Base-by-base conservation (phyloP, 225 moss, liverwort and hornwort genomes). In the Takakia lepidozioides region DNA sequence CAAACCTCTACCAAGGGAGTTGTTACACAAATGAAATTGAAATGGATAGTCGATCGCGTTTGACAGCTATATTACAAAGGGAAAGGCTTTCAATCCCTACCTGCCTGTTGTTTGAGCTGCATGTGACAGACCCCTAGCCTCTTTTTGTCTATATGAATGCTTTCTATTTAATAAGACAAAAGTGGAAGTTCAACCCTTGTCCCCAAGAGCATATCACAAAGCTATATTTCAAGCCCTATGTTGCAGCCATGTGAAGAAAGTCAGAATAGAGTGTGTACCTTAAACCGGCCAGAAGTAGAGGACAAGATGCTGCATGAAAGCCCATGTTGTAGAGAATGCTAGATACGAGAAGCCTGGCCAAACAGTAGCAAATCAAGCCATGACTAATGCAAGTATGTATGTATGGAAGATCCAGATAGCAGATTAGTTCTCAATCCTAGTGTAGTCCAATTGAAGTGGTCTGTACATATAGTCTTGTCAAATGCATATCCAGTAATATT, bases 261-360 rank as follows among this genome's bases (percentile, higher is more conserved):
- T 28, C 26, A 8, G 34, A 43, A n/a, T 5, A 43, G 42, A 16
- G 18, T 22, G 29, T 19, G 39, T 48, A 92, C 92, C 92, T 92
- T 85, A 67, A 88, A 92, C 48, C 88, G 92, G 74, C 88, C 88
- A 60, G 87, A n/a, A n/a, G n/a, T n/a, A n/a, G n/a, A n/a, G n/a
- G n/a, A n/a, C n/a, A n/a, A n/a, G n/a, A n/a, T n/a, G 92, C 75
- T 92, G 92, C 92, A 92, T 92, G 65, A 92, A 92, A 55, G 92
- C 92, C 36, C 79, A 82, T 6, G 92, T 85, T 27, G 82, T 85
- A 46, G 84, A 88, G 59, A 92, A 92, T 16, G 92, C 92, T 34
- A 92, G 67, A 56, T 92, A 92, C 21, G 92, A 92, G 67, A 92
- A 92, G 42, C 92, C 92, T 92, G 73, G 24, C 50, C 28, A 54